A percentile compares a stretch with the other conserved stretches of the same genome.
phyloP scores from a whole-genome alignment of 1,284 basidiomycete species.

The Leccinum glutinopallens region DNA sequence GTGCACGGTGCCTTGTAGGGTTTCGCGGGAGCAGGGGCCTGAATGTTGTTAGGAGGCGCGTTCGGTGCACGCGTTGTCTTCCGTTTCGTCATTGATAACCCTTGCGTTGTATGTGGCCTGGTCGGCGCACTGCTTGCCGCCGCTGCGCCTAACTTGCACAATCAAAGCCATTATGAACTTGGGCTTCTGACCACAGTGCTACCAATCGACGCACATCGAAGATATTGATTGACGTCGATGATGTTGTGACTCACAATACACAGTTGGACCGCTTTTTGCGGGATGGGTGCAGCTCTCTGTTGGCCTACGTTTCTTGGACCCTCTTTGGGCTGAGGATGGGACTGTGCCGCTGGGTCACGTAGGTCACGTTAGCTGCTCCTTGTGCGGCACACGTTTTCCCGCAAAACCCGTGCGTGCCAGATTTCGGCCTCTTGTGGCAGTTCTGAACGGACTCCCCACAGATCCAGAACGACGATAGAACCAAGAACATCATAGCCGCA shows the following conservation, averaged over 20 bases:
- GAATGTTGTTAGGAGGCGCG: constrained; percentile 13
- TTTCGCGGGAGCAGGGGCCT: constrained; percentile 12
- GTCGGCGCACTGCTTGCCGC: constrained; percentile 22
- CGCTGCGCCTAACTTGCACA: constrained; percentile 37
- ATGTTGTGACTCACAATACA: constrained; percentile 32
- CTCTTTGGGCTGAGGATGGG: constrained; percentile 19
- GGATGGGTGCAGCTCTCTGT: constrained; percentile 21
- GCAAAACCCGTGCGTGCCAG: constrained; percentile 53
- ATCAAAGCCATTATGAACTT: constrained; percentile 35
- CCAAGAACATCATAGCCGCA: constrained; percentile 22
- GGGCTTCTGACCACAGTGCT: constrained; percentile 38
- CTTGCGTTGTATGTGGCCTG: constrained; percentile 22
- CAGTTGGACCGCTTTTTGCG: constrained; percentile 25
- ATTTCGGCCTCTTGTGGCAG: constrained; percentile 58
- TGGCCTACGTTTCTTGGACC: constrained; percentile 16
- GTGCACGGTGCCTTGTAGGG: constrained; percentile 15
- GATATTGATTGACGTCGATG: constrained; percentile 29
- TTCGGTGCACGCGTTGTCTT: constrained; percentile 18
- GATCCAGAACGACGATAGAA: constrained; percentile 7
- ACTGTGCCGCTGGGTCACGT: constrained; percentile 13
- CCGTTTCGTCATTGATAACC: constrained; percentile 22
- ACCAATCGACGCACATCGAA: constrained; percentile 29
- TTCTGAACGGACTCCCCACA: constrained; percentile 40
- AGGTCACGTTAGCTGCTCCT: constrained; percentile 31
- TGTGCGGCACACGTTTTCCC: constrained; percentile 60